phyloP scores from a whole-genome alignment of 331 rosid genomes.

The Stylosanthes scabra region DNA sequence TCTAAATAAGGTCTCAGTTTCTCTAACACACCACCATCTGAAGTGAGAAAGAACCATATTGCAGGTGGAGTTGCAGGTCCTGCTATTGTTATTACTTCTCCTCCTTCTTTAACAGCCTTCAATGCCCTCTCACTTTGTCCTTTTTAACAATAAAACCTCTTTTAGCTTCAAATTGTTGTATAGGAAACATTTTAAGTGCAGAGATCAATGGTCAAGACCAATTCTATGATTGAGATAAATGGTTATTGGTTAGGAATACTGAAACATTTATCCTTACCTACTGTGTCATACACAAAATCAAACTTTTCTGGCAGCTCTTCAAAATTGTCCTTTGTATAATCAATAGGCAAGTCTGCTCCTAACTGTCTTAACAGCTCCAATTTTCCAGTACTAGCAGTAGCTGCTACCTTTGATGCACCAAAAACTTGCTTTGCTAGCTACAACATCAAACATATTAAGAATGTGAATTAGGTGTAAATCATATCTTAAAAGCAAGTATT shows the following conservation, averaged over 20 bases:
- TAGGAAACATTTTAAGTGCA: too few relatives aligned
- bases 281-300: constrained; percentile 71
- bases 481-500: too few relatives aligned
- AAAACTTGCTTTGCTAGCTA: constrained; percentile 77
- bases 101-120: constrained; percentile 62
- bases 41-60: constrained; percentile 35
- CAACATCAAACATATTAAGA: constrained; percentile 3
- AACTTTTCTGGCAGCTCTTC: constrained; percentile 72
- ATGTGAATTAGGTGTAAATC: too few relatives aligned
- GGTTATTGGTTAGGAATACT: too few relatives aligned
- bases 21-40: constrained; percentile 63
- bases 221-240: too few relatives aligned
- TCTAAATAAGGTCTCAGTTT: constrained; percentile 65
- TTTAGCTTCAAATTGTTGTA: too few relatives aligned
- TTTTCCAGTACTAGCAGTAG: constrained; percentile 75
- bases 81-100: constrained; percentile 57
- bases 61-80: constrained; percentile 44
- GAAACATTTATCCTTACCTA: constrained; percentile 56
- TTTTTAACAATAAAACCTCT: not conserved
- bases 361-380: constrained; percentile 58
- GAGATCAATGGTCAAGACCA: too few relatives aligned
- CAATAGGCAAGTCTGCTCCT: constrained; percentile 74
- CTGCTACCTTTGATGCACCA: constrained; percentile 72
- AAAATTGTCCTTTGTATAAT: constrained; percentile 68
- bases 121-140: constrained; percentile 54